Evolutionary conservation across 2,329 filamentous ascomycete genomes (phyloP), one percentile per base, ranked within the genome.

Genomic region (Aspergillus sp.): DNA sequence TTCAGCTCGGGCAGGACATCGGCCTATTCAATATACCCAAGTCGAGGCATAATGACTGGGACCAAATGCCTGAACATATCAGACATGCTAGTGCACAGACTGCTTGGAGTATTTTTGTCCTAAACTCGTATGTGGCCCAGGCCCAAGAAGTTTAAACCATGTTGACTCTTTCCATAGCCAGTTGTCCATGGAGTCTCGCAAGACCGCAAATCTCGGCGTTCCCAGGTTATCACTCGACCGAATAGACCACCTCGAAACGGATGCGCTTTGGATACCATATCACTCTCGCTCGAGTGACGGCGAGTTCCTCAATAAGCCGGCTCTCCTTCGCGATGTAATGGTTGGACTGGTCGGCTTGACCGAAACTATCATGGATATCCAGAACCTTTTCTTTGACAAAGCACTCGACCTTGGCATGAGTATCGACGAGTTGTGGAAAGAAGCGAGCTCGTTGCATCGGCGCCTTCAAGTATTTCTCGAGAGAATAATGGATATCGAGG

Each of bases 261-360:
- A 65, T 37, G 48, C 64, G 41, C 51, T 64, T n/a, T 74, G 72
- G 72, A 65, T 46, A 11, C 70, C 72, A 2, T 74, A 74, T 54
- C 71, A 74, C 58, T 71, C 72, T 41, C 68, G 63, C 19, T 66
- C 65, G 17, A 73, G 70, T 42, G 62, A 69, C 7, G 57, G 66
- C n/a, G 64, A 63, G 11, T 71, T 63, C 55, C 44, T 48, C 7
- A 58, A 59, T 41, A 67, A 68, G 46, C 66, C 65, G 8, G 70
- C 66, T 9, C 58, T 65, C 51, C 65, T 74, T n/a, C 64, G 64
- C 39, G 59, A 65, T 41, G 56, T 70, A 17, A 63, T 67, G 60
- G 50, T 51, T 15, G 61, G 64, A 12, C 47, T 68, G 19, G 61
- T 58, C 13, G 57, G 66, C 11, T 51, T 74, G 42, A 63, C 63